Base-by-base conservation (phyloP, 805 yeast genomes). In the Ogataea thermomethanolica region DNA sequence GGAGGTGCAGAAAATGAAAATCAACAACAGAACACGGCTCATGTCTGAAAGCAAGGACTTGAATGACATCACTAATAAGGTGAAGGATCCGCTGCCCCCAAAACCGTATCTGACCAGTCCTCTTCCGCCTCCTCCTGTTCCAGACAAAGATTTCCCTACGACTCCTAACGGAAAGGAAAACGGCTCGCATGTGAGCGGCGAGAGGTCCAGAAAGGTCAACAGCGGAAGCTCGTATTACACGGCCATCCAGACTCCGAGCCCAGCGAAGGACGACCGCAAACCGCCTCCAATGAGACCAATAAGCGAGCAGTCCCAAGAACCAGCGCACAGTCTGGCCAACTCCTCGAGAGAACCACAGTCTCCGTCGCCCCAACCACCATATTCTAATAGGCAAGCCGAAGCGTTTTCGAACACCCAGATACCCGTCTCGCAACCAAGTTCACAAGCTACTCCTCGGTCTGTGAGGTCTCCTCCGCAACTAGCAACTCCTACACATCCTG, bases 1-100 rank as follows among this genome's bases (percentile, higher is more conserved):
- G 26, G 59, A 58, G 29, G 63, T 62, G 6, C 44, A 49, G 9
- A 44, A 44, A 10, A 41, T 55, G 8, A 41, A 42, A 33, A 27
- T 38, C 8, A 48, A 47, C 10, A 45, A 49, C n/a, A 45, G 44
- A 30, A 39, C 32, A 5, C 43, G 46, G 37, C 47, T 44, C 11
- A 23, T 36, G 5, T 41, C 48, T 5, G 50, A 46, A 23, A 33
- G 29, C 26, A 25, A 25, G 23, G 39, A 34, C 12, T 24, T 39
- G 33, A 26, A 8, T 11, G 53, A 49, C 24, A 46, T 48, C 29
- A 48, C 55, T 7, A 51, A 51, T 21, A 34, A 34, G 28, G 25
- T 41, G 8, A 42, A 36, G 26, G 33, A 41, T 21, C 48, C 49
- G 4, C 27, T 43, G 10, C 49, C 47, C 7, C 45, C 43, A 5